Evolutionary conservation across 805 yeast species (phyloP).

Genomic region (Groenewaldozyma salmanticensis): DNA sequence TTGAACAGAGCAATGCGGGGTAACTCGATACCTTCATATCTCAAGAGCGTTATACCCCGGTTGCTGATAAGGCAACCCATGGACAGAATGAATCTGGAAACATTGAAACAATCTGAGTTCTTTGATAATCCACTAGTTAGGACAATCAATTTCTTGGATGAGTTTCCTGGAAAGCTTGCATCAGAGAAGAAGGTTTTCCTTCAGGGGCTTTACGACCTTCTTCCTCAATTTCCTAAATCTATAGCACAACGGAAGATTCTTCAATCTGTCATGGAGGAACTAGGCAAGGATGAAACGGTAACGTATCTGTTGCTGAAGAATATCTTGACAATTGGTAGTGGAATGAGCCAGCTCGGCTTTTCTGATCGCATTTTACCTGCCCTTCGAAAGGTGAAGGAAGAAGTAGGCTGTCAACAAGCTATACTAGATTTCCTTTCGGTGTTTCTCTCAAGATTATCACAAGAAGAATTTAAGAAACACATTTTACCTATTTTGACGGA

Average conservation of each 20-base stretch:
- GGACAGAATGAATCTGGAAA: slow-evolving; percentile 51
- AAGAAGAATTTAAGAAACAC: slow-evolving; percentile 40
- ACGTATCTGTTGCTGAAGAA: slow-evolving; percentile 43
- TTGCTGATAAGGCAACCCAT: slow-evolving; percentile 49
- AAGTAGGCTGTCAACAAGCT: slow-evolving; percentile 34
- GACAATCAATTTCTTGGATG: slow-evolving; percentile 74
- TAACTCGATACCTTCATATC: slow-evolving; percentile 46
- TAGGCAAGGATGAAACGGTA: slow-evolving; percentile 32
- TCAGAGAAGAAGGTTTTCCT: slow-evolving; percentile 63
- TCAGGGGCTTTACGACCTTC: slow-evolving; percentile 46
- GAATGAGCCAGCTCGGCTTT: slow-evolving; percentile 68
- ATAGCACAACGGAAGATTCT: slow-evolving; percentile 60
- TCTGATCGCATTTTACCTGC: slow-evolving; percentile 54
- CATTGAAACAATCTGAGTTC: slow-evolving; percentile 59
- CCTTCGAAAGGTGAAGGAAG: slow-evolving; percentile 30
- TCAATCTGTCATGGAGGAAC: slow-evolving; percentile 51
- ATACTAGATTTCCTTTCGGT: slow-evolving; percentile 40
- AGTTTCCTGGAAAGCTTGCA: slow-evolving; percentile 60
- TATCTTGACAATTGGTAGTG: slow-evolving; percentile 52
- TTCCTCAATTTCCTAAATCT: slow-evolving; percentile 49
- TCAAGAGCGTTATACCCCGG: slow-evolving; percentile 40
- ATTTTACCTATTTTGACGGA: slow-evolving; percentile 36
- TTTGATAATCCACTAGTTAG: slow-evolving; percentile 79
- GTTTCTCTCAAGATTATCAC: slow-evolving; percentile 41
- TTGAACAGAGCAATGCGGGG: slow-evolving; percentile 33